phyloP scores from a whole-genome alignment of 176 grass and related monocot species.

The Poa pratensis region DNA sequence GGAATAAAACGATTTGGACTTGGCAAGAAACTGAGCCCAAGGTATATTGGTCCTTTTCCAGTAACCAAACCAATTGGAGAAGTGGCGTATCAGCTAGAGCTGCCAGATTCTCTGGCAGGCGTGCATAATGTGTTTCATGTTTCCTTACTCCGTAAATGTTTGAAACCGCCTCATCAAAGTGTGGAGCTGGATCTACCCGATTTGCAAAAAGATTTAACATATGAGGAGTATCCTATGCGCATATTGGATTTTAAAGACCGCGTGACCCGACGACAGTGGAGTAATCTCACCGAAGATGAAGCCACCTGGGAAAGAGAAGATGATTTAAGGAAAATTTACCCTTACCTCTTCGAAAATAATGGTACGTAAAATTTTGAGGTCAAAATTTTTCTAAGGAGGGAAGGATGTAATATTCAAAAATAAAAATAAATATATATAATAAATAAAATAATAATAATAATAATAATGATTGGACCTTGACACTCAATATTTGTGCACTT shows the following conservation, averaged over 20 bases:
- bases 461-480: too few species aligned
- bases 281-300: neutral
- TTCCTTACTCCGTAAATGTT: neutral
- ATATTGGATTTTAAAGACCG: neutral
- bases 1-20: neutral
- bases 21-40: neutral
- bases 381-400: neutral
- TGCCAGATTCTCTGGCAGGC: neutral
- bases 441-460: too few species aligned
- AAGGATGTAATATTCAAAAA: neutral
- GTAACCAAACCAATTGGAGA: neutral
- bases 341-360: neutral
- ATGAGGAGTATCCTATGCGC: neutral
- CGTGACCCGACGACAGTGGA: neutral
- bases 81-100: neutral
- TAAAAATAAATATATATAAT: neutral
- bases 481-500: too few species aligned
- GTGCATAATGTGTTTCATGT: neutral
- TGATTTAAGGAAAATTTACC: neutral
- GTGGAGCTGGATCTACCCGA: neutral
- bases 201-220: neutral
- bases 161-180: neutral
- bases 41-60: neutral
- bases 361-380: neutral
- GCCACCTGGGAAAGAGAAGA: neutral